These are phyloP conservation scores for Mycena albidolilacea DNA, from an alignment of 768 basidiomycete species.

Conservation along the genomic window DNA sequence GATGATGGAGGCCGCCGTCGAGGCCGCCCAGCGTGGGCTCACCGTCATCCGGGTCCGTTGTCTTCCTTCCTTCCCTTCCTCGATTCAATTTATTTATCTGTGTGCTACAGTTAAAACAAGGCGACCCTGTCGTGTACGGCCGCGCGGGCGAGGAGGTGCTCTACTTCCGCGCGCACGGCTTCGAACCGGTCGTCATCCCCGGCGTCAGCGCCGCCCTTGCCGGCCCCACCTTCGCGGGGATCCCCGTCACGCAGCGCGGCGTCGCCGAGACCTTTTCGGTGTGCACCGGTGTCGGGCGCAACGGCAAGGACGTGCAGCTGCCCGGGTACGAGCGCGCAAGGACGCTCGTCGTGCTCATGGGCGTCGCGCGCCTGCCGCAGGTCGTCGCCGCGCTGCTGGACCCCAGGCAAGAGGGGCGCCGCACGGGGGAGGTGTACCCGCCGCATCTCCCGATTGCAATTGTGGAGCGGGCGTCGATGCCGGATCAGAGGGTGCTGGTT, in stretches of 20 bases:
- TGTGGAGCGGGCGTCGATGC: conserved; percentile 94
- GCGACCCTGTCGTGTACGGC: conserved; percentile 96
- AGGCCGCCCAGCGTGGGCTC: conserved; percentile 83
- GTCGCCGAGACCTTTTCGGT: conserved; percentile 91
- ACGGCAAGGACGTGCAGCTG: conserved; percentile 86
- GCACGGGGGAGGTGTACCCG: conserved; percentile 75
- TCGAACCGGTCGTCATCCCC: conserved; percentile 88
- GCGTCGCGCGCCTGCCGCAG: conserved; percentile 86
- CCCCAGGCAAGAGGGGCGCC: conserved; percentile 39
- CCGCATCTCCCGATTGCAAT: conserved; percentile 87
- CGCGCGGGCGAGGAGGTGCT: conserved; percentile 95
- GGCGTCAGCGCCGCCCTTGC: conserved; percentile 93
- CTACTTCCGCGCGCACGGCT: conserved; percentile 90
- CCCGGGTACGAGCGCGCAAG: conserved; percentile 89
- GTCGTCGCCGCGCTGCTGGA: conserved; percentile 75
- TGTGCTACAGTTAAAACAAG: conserved; percentile 86
- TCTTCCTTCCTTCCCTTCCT: background rate
- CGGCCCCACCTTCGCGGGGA: conserved; percentile 89
- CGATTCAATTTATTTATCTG: conserved; percentile 9
- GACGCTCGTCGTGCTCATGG: conserved; percentile 93
- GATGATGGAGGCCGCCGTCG: conserved; percentile 93
- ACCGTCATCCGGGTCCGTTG: conserved; percentile 87
- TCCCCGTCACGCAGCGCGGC: conserved; percentile 96
- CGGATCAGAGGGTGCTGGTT: conserved; percentile 89
- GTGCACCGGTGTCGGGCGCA: conserved; percentile 94